These are phyloP conservation scores for Leptographium galeiforme DNA, from an alignment of 2,329 filamentous ascomycete genomes.

Conservation along the genomic window DNA sequence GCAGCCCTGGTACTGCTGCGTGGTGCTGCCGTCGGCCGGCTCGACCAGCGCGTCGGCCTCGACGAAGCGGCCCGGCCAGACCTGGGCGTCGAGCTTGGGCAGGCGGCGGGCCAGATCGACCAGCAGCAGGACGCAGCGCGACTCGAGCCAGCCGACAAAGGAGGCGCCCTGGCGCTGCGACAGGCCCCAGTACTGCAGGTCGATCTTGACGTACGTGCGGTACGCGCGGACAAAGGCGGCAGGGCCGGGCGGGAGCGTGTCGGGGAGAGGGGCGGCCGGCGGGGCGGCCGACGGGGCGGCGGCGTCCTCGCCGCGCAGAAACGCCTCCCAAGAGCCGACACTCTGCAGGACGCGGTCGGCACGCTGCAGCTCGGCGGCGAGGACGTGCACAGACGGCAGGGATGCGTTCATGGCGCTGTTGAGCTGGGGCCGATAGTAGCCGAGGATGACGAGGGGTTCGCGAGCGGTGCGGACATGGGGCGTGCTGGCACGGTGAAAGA, in stretches of 20 bases:
- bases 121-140: slow-evolving; percentile 41
- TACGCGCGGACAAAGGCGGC: slow-evolving; percentile 37
- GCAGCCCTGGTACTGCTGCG: slow-evolving; percentile 38
- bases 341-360: slow-evolving; percentile 27
- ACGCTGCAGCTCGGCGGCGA: slow-evolving; percentile 36
- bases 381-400: slow-evolving; percentile 33
- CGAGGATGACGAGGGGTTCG: slow-evolving; percentile 50
- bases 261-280: too few relatives aligned
- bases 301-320: slow-evolving; percentile 20
- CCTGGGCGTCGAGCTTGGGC: slow-evolving; percentile 36
- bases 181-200: slow-evolving; percentile 52
- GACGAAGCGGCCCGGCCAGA: slow-evolving; percentile 51
- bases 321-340: slow-evolving; percentile 26
- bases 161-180: slow-evolving; percentile 38
- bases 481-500: slow-evolving; percentile 35
- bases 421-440: slow-evolving; percentile 46
- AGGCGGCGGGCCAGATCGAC: slow-evolving; percentile 43
- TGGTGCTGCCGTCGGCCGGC: slow-evolving; percentile 9
- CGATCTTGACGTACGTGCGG: slow-evolving; percentile 44
- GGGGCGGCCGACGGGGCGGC: neutral
- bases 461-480: slow-evolving; percentile 40
- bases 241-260: slow-evolving; percentile 15
- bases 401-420: slow-evolving; percentile 46
- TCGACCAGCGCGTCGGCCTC: slow-evolving; percentile 19
- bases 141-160: slow-evolving; percentile 52